Evolutionary conservation across 345 rosid genomes (phyloP), one percentile per base, ranked within the genome.

Genomic region (Salix suchowensis): DNA sequence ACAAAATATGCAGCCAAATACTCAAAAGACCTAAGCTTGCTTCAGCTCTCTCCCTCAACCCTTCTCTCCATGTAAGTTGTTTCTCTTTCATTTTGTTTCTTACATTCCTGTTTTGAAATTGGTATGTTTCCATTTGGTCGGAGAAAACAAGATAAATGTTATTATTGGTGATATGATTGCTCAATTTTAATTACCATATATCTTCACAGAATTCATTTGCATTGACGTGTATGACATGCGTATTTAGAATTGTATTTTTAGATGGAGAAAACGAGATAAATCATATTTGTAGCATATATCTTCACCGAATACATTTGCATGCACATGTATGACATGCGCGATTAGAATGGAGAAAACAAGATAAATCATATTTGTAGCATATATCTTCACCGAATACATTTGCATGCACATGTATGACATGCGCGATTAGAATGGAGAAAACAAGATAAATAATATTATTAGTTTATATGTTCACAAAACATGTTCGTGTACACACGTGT

Each of bases 11-110:
- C 74, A 34, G 37, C 40, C 83, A 52, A 23, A 77, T 87, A 71
- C 91, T 91, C 37, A 82, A 77, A 28, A 82, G 83, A 30, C 92
- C 91, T n/a, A 85, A 79, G 77, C 80, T 91, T 65, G 88, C 88
- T 26, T 87, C 91, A n/a, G 89, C 90, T 24, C 83, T 91, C 23
- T 88, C 91, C 70, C 81, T 81, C 78, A 75, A 83, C 28, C 77
- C 79, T 39, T 79, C 79, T 58, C 78, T 72, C 69, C 79, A 6
- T 8, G 92, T 88, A 81, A 77, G 80, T 81, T 37, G 3, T 15
- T 15, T 6, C 28, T 1, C 6, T 5, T 70, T 68, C 69, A 58
- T 54, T 40, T 19, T 37, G 34, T 18, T 30, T 2, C 40, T 10
- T 79, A 18, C 79, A 70, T 36, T 54, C 26, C 61, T 21, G 61